phyloP scores from a whole-genome alignment of 2,329 filamentous ascomycete species.

The Hymenoscyphus albidus region DNA sequence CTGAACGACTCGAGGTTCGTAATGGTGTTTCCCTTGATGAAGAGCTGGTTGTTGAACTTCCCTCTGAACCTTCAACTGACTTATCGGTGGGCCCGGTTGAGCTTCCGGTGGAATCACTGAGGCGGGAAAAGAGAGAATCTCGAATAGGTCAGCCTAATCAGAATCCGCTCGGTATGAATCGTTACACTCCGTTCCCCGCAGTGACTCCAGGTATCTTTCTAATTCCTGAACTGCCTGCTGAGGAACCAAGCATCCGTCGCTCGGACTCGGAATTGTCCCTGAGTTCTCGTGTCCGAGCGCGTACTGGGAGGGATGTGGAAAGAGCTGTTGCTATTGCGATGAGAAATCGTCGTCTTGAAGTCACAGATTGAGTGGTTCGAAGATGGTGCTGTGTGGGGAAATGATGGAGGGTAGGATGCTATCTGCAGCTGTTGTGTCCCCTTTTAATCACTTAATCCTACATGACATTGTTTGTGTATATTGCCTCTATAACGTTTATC shows the following conservation, averaged over 20 bases:
- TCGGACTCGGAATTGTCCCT: not conserved
- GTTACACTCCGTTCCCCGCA: not conserved
- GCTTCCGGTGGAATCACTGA: not conserved
- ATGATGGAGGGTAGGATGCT: no score
- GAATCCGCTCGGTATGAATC: not conserved
- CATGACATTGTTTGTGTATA: no score
- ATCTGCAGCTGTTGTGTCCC: no score
- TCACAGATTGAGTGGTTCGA: no score
- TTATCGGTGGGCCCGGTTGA: no score
- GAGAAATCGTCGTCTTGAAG: not conserved
- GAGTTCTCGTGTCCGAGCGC: not conserved
- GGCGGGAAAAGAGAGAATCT: not conserved
- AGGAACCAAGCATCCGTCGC: not conserved
- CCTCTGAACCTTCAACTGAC: no score
- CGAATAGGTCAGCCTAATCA: not conserved
- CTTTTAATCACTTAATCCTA: no score
- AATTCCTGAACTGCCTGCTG: not conserved
- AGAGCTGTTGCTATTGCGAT: not conserved
- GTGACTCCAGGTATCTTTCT: not conserved
- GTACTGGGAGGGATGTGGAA: not conserved
- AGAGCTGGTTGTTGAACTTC: no score
- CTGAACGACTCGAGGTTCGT: no score
- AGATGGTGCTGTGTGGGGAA: no score
- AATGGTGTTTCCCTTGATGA: no score
- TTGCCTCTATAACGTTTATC: no score